These are phyloP conservation scores for Hyphopichia pseudoburtonii DNA, from an alignment of 1,139 yeast species.

Conservation along the genomic window DNA sequence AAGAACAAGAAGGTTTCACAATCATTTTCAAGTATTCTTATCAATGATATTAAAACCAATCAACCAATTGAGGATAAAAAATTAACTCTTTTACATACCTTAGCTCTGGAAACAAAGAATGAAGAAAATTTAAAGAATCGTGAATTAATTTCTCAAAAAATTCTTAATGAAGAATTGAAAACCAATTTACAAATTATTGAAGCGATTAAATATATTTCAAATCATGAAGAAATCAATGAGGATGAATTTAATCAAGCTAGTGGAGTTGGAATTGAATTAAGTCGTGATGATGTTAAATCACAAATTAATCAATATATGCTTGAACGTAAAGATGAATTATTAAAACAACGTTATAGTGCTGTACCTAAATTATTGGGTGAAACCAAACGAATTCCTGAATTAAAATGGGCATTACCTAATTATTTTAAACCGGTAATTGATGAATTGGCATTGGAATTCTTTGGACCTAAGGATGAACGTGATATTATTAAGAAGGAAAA, in stretches of 20 bases:
- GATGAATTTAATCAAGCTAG: slow-evolving; percentile 57
- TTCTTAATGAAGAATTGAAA: slow-evolving; percentile 62
- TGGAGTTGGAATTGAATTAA: slow-evolving; percentile 80
- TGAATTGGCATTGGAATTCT: slow-evolving; percentile 59
- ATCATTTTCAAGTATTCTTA: slow-evolving; percentile 61
- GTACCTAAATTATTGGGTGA: slow-evolving; percentile 78
- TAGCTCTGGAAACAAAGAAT: slow-evolving; percentile 68
- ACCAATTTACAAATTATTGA: slow-evolving; percentile 76
- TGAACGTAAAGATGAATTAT: slow-evolving; percentile 56
- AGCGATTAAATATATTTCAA: slow-evolving; percentile 70
- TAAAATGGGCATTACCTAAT: slow-evolving; percentile 92
- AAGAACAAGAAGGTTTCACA: slow-evolving; percentile 83
- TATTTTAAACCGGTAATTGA: slow-evolving; percentile 86
- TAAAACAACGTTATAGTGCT: slow-evolving; percentile 69
- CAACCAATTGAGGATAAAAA: slow-evolving; percentile 42
- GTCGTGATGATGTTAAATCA: slow-evolving; percentile 60
- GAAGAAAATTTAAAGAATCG: slow-evolving; percentile 32
- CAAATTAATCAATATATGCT: slow-evolving; percentile 62
- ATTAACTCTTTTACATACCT: slow-evolving; percentile 67
- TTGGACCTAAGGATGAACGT: slow-evolving; percentile 97
- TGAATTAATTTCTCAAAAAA: slow-evolving; percentile 55
- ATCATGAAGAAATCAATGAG: slow-evolving; percentile 35
- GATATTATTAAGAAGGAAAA: slow-evolving; percentile 81
- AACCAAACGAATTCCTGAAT: slow-evolving; percentile 65
- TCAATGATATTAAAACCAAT: slow-evolving; percentile 27